phyloP scores from a whole-genome alignment of 116 monocot species.

The Cymodocea nodosa region DNA sequence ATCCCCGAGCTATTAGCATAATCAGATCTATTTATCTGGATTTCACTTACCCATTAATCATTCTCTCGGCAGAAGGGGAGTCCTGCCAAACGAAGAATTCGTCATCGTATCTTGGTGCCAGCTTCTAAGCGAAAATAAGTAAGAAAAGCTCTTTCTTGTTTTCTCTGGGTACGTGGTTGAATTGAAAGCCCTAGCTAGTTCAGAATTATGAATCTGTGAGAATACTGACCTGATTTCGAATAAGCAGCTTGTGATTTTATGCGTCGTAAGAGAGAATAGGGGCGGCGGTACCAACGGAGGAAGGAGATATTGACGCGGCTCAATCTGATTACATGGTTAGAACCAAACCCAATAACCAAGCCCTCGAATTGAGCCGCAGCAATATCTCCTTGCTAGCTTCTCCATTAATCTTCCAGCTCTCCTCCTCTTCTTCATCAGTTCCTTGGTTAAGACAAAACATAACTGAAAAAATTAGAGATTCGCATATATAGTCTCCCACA shows the following conservation, averaged over 20 bases:
- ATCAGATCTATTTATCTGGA: too few species aligned
- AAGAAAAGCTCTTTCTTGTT: too few species aligned
- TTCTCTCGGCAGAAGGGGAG: too few species aligned
- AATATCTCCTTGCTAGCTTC: slow-evolving; percentile 5
- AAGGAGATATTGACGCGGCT: slow-evolving; percentile 13
- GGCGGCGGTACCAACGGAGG: not conserved
- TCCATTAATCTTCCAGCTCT: not conserved
- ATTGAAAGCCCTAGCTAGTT: too few species aligned
- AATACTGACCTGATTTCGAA: not conserved
- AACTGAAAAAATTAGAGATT: not conserved
- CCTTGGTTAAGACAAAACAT: not conserved
- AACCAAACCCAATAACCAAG: slow-evolving; percentile 1
- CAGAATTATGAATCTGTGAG: too few species aligned
- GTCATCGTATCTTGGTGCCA: too few species aligned
- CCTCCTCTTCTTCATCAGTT: not conserved
- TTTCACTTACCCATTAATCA: too few species aligned
- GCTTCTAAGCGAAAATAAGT: too few species aligned
- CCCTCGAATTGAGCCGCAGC: slow-evolving; percentile 7
- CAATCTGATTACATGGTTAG: slow-evolving; percentile 10
- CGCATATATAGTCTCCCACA: not conserved
- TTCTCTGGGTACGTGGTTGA: too few species aligned
- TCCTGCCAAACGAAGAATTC: too few species aligned
- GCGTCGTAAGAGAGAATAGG: not conserved
- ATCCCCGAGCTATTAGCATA: too few species aligned
- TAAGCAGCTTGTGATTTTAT: not conserved